Conservation (phyloP, 257 asterid species). For the Cruciata laevipes region DNA sequence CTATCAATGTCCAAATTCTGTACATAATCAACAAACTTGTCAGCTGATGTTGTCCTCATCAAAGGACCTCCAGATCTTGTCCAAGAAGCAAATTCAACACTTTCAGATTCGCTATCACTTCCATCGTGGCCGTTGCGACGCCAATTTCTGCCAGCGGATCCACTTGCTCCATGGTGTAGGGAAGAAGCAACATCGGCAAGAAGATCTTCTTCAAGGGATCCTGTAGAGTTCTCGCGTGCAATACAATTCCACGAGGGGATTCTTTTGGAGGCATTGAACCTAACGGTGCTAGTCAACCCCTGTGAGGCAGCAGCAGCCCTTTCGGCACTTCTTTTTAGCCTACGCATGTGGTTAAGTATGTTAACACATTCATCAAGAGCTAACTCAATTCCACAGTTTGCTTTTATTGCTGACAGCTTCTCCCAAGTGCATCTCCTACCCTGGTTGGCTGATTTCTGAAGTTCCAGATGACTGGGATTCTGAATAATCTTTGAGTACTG, state of each 20-base stretch:
- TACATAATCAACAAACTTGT: constrained; percentile 66
- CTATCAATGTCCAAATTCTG: constrained; percentile 51
- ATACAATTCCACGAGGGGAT: constrained; percentile 94
- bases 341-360: constrained; percentile 86
- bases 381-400: constrained; percentile 91
- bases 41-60: constrained; percentile 95
- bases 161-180: constrained; percentile 34
- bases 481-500: constrained; percentile 83
- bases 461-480: constrained; percentile 71
- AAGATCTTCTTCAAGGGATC: constrained; percentile 77
- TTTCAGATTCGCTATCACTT: constrained; percentile 81
- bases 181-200: constrained; percentile 43
- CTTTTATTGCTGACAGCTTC: constrained; percentile 88
- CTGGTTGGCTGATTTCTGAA: constrained; percentile 83
- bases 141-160: constrained; percentile 27
- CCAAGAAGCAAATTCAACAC: constrained; percentile 59
- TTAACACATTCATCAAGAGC: constrained; percentile 87
- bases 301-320: constrained; percentile 78
- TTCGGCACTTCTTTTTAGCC: constrained; percentile 71
- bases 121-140: constrained; percentile 50
- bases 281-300: constrained; percentile 31
- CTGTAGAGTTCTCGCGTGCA: constrained; percentile 82
- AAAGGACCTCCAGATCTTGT: constrained; percentile 94
- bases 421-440: constrained; percentile 97
- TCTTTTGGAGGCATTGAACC: constrained; percentile 64